Conservation (phyloP, 108 stramenopile genomes). For the Nannochloropsis salina region DNA sequence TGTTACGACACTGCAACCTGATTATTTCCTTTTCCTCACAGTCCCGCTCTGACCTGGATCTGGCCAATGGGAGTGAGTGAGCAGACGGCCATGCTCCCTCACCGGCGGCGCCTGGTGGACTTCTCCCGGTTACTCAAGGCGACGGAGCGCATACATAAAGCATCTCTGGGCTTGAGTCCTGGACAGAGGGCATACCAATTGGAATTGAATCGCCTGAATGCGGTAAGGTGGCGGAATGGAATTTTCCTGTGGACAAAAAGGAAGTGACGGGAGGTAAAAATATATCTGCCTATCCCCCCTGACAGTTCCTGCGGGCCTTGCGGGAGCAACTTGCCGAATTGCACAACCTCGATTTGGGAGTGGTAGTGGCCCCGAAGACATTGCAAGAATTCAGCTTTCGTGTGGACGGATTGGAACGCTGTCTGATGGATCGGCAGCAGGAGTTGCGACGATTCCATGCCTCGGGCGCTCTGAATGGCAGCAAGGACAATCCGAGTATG, state of each 20-base stretch:
- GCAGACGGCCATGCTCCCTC: background rate
- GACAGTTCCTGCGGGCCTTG: background rate
- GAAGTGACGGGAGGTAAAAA: background rate
- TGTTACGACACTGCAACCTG: too few relatives aligned
- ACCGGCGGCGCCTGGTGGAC: background rate
- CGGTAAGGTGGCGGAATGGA: background rate
- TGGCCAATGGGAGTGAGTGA: background rate
- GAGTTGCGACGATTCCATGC: background rate
- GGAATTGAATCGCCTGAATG: background rate
- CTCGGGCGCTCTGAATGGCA: background rate
- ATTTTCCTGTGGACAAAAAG: too few relatives aligned
- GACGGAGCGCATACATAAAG: background rate
- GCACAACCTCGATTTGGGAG: background rate
- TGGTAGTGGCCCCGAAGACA: background rate
- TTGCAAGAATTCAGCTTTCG: background rate
- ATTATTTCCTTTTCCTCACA: too few relatives aligned
- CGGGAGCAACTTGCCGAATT: constrained; percentile 2
- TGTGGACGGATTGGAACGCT: background rate
- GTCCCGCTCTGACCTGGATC: too few relatives aligned
- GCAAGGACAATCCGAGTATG: background rate
- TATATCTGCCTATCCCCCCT: background rate
- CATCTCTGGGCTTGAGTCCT: background rate
- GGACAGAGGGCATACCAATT: background rate
- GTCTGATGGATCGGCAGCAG: background rate
- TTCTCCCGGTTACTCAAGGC: background rate